Conservation (phyloP, 1,139 yeast genomes). For the Torulaspora pretoriensis region DNA sequence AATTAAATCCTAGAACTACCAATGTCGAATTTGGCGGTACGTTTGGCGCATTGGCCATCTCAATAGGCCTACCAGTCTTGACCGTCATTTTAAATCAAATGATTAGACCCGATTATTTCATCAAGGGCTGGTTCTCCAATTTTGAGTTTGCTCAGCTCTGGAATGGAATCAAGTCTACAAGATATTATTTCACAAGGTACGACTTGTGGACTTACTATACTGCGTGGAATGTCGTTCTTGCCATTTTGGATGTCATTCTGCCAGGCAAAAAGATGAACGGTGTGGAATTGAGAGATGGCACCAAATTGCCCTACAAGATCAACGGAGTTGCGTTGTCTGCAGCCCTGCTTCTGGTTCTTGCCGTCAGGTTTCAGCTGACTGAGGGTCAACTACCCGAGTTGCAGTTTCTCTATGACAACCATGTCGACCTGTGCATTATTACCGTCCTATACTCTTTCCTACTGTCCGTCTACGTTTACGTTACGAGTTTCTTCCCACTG, state of each 20-base stretch:
- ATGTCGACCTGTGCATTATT: slow-evolving; percentile 59
- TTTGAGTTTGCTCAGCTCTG: slow-evolving; percentile 42
- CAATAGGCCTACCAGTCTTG: slow-evolving; percentile 63
- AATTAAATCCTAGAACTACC: slow-evolving; percentile 65
- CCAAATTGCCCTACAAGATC: slow-evolving; percentile 65
- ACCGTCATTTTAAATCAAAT: slow-evolving; percentile 56
- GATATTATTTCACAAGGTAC: slow-evolving; percentile 31
- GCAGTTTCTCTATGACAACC: slow-evolving; percentile 65
- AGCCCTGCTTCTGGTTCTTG: slow-evolving; percentile 44
- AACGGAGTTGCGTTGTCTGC: slow-evolving; percentile 65
- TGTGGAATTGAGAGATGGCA: slow-evolving; percentile 68
- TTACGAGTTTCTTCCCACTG: slow-evolving; percentile 61
- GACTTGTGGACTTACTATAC: slow-evolving; percentile 61
- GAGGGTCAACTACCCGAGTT: slow-evolving; percentile 70
- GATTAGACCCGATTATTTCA: slow-evolving; percentile 52
- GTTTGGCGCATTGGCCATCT: slow-evolving; percentile 64
- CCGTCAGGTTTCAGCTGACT: slow-evolving; percentile 49
- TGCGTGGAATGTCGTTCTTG: slow-evolving; percentile 70
- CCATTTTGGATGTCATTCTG: slow-evolving; percentile 56
- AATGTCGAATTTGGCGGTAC: slow-evolving; percentile 75
- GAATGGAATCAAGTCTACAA: slow-evolving; percentile 28
- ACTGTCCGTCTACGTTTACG: slow-evolving; percentile 62
- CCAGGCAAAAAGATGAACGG: slow-evolving; percentile 76
- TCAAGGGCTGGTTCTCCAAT: slow-evolving; percentile 43
- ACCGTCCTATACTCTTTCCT: slow-evolving; percentile 60